phyloP scores from a whole-genome alignment of 768 basidiomycete species.

The Agaricus blazei region DNA sequence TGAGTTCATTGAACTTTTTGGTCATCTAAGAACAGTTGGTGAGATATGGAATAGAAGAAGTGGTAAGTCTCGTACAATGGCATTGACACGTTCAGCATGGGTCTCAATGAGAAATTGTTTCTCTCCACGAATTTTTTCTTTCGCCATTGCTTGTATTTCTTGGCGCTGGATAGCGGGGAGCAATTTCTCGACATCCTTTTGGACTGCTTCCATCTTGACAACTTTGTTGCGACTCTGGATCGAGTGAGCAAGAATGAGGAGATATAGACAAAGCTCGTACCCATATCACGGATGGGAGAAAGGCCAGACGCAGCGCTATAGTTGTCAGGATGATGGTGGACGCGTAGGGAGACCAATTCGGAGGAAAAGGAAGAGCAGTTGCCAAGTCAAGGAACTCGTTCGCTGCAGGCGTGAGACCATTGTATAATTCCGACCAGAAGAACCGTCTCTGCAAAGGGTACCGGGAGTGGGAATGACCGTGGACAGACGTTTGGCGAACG shows the following conservation, averaged over 20 bases:
- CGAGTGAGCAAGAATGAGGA: conserved; percentile 6
- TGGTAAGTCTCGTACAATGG: conserved; percentile 35
- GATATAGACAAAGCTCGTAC: conserved; percentile 31
- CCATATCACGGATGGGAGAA: conserved; percentile 76
- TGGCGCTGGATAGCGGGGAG: conserved; percentile 36
- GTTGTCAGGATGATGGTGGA: conserved; percentile 71
- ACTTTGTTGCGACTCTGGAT: conserved; percentile 56
- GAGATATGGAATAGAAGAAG: not conserved
- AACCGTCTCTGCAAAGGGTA: not conserved
- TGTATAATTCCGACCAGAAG: conserved; percentile 7
- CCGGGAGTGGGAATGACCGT: not conserved
- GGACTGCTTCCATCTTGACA: conserved; percentile 55
- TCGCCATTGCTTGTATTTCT: conserved; percentile 51
- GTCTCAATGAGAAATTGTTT: conserved; percentile 44
- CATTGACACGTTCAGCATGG: conserved; percentile 42
- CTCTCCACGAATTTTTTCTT: conserved; percentile 46
- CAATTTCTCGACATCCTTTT: conserved; percentile 46
- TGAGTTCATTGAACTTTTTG: conserved; percentile 53
- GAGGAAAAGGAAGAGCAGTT: conserved; percentile 66
- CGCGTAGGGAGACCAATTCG: conserved; percentile 65
- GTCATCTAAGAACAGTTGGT: conserved; percentile 35
- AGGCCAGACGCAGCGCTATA: conserved; percentile 50
- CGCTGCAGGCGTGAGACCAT: conserved; percentile 31
- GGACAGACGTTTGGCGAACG: not conserved
- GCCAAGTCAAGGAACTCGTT: conserved; percentile 77